Base-by-base conservation (phyloP, 2,329 filamentous ascomycete species). In the Penicillium hordei region DNA sequence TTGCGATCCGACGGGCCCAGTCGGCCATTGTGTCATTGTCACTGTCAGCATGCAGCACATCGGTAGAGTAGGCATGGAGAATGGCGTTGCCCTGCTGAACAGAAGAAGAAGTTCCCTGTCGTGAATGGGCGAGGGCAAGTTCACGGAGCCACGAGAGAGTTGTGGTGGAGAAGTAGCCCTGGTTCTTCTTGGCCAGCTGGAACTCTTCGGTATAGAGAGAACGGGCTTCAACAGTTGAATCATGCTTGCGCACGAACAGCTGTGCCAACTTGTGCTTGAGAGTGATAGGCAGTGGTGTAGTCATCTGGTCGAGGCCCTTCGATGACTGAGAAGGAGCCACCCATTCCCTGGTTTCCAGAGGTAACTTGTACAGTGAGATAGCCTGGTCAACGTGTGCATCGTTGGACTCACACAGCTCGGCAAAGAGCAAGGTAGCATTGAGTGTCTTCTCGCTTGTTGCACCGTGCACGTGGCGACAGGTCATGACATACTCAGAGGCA, bases 201-300 rank as follows among this genome's bases (percentile, higher is more conserved):
- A 79, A 79, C 10, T 76, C 73, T 63, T 82, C 79, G 2, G 75
- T 68, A 48, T 76, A 76, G 17, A 79, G 59, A 1, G 63, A 63
- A 15, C 76, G 70, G 5, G 78, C 79, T 38, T 73, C 74, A 2
- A 70, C 72, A 0, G 72, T 69, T 0, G 71, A 70, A 36, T 71
- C 72, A 12, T 75, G 74, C 6, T 74, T 75, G 10, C 75, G 76
- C 38, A 79, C 64, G 52, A 82, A 82, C 19, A 83, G 64, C 65
- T 76, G 78, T 2, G 81, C 79, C 25, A 83, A 71, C 9, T 79
- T 77, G 61, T 78, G 81, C 68, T 81, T 83, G 62, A 82, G 76
- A 0, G 74, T 79, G 21, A 74, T 73, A 13, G 80, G 64, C 1
- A 76, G 75, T 0, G 72, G 74, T 55, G 76, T 51, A 1, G 65